These are phyloP conservation scores for Oryza meridionalis DNA, from an alignment of 176 grass and related monocot genomes.

Conservation along the genomic window DNA sequence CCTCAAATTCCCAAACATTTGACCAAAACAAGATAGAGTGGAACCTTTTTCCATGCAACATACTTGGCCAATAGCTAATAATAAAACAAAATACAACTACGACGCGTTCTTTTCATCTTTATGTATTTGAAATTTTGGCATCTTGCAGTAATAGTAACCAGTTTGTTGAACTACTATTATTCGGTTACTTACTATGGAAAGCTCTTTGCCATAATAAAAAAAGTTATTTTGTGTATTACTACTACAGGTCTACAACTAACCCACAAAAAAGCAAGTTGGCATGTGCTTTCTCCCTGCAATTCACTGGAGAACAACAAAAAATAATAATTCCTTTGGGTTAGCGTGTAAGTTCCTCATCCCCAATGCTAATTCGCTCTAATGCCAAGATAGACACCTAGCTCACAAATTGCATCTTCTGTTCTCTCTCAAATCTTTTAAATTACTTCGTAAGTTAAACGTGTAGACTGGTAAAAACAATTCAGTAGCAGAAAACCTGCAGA, in stretches of 20 bases:
- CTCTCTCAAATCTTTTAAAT: background rate
- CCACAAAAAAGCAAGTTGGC: background rate
- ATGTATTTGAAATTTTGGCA: background rate
- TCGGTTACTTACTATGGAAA: background rate
- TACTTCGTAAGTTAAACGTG: background rate
- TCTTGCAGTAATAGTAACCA: background rate
- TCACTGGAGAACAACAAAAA: slow-evolving; percentile 5
- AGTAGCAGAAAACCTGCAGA: background rate
- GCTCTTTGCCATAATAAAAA: background rate
- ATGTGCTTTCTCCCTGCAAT: background rate
- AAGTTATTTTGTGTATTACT: background rate
- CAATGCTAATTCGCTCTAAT: background rate
- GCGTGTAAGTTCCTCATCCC: background rate
- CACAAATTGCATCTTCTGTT: background rate
- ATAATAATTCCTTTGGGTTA: background rate
- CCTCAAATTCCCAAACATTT: background rate
- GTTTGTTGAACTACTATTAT: background rate
- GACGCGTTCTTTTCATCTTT: background rate
- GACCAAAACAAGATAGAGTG: background rate
- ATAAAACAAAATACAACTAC: background rate
- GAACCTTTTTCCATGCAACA: background rate
- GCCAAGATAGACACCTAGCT: background rate
- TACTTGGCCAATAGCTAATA: background rate
- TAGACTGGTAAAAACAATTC: background rate
- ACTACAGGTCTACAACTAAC: background rate